phyloP scores from a whole-genome alignment of 306 rosid genomes.

The Quercus aquifolioides region DNA sequence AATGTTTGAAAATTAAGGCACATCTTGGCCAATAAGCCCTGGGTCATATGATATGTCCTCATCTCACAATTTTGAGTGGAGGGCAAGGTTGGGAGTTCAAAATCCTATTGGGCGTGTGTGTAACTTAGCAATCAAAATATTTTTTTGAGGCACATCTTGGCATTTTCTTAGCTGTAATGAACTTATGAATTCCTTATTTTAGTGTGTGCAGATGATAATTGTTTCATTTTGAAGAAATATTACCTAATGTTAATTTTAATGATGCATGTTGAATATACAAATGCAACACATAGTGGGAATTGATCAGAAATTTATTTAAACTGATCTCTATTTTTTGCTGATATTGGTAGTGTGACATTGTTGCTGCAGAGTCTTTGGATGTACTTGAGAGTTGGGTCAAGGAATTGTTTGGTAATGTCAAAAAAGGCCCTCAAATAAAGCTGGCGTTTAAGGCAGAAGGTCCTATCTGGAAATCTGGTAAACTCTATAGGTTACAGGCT shows the following conservation, averaged over 20 bases:
- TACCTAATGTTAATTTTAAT: neutral
- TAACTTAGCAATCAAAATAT: too few species aligned
- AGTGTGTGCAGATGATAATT: neutral
- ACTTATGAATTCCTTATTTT: neutral
- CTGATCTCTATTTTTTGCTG: neutral
- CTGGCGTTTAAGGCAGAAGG: slow-evolving; percentile 62
- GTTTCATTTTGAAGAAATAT: neutral
- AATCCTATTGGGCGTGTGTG: neutral
- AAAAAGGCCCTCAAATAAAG: slow-evolving; percentile 56
- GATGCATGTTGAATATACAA: neutral
- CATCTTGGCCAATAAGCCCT: neutral
- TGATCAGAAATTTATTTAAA: neutral
- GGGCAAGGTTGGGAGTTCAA: neutral
- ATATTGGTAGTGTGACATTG: slow-evolving; percentile 15
- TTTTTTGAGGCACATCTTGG: neutral
- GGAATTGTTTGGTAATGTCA: slow-evolving; percentile 68
- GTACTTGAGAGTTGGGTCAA: slow-evolving; percentile 84
- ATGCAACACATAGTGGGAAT: neutral
- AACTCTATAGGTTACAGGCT: slow-evolving; percentile 78
- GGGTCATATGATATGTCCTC: too few species aligned
- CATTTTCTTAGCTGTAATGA: neutral
- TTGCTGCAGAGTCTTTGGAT: slow-evolving; percentile 84
- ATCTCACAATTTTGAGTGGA: too few species aligned
- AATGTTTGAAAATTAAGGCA: slow-evolving; percentile 7
- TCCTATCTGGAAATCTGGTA: slow-evolving; percentile 85